Evolutionary conservation across 1,284 basidiomycete species (phyloP), one percentile per base, ranked within the genome.

Genomic region (Bondarzewia mesenterica): DNA sequence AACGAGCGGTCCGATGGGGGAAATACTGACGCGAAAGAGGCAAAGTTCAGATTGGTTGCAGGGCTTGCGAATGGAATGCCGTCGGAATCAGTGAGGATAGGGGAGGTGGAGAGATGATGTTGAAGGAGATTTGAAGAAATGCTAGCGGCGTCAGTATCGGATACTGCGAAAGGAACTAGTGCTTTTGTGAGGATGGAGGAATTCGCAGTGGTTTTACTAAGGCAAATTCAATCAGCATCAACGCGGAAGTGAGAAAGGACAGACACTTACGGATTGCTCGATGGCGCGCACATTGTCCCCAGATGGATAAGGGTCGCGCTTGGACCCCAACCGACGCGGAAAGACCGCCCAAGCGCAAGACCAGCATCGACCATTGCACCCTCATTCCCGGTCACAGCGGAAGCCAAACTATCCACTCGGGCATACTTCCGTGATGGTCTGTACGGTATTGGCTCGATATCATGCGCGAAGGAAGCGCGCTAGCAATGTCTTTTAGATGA

Each of bases 291-390:
- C 40, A 93, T 65, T 50, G 73, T 72, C 21, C 89, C 91, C 18
- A 88, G 67, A 67, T 94, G 87, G 22, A 85, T 83, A 15, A 96
- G 63, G 41, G 71, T 74, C 1, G 90, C 91, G 42, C 80, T 77
- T 0, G 89, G 86, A 14, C 93, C 91, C 91, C 93, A 98, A 2
- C 90, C 85, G 5, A 88, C 89, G 44, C 93, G 78, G 67, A 94
- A 97, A 20, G 90, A 92, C 23, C 93, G 79, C 15, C 93, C 93
- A 49, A 94, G 71, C 4, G 87, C 76, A 39, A 98, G 69, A 1
- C 92, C 93, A 7, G 90, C 84, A 67, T 98, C 95, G 7, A 81
- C 70, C 42, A 80, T 69, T 27, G 79, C 71, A 7, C 75, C 76
- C 62, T 94, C 91, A 40, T 74, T 72, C 5, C 78, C 82, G 38